Evolutionary conservation across 108 stramenopile species (phyloP), one percentile per base, ranked within the genome.

Genomic region (Cyclotella baltica): DNA sequence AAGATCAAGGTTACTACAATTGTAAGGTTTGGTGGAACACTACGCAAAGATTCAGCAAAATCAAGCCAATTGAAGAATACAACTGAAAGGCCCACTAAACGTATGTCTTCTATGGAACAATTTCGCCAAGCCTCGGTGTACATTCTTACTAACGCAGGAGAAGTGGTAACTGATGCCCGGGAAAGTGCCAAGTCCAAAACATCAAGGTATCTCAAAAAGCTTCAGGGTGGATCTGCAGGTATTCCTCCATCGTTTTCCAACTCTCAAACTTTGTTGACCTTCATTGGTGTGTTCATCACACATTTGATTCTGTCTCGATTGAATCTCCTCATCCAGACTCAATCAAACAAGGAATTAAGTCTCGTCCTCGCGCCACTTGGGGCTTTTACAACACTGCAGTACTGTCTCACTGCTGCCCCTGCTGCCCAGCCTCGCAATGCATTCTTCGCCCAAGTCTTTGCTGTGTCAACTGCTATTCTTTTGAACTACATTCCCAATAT

Each of bases 391-490:
- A 87, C 86, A 5, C 50, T 89, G 43, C 86, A 86, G 25, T 89
- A 80, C 52, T 77, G 78, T 35, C 43, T 89, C 19, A 86, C 89
- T n/a, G 76, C 87, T 46, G 89, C 89, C 31, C 89, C 89, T 0
- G 87, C 89, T 1, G 70, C 76, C 16, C 89, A 89, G 59, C 89
- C 89, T 13, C 65, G 89, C 23, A 86, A 78, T 73, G 78, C 78
- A 4, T 47, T 89, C 9, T 62, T 70, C 15, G 86, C 85, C 0
- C 86, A 86, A 61, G 36, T 69, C 13, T 23, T 76, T 37, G 67
- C 78, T 1, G 31, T 89, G 15, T 53, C 83, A 2, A 59, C 37
- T 31, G 73, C 72, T 23, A 65, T 70, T 25, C 29, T 77, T 3
- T 15, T 83, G 48, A 55, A 23, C 0, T 58, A 84, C 28, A 76